phyloP scores from a whole-genome alignment of 495 filamentous ascomycete genomes.

The Daldinia decipiens region DNA sequence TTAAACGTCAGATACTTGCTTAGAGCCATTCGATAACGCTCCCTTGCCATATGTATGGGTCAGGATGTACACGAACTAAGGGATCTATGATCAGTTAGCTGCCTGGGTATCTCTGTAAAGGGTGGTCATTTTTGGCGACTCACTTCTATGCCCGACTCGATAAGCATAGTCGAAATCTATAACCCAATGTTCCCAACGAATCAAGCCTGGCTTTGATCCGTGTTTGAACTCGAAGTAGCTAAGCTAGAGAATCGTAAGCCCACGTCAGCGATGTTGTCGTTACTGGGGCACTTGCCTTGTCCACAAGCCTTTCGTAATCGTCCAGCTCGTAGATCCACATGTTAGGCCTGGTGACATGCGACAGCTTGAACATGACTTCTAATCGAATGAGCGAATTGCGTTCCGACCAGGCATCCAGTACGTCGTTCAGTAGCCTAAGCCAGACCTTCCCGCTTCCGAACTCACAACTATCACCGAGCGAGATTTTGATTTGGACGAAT shows the following conservation, averaged over 20 bases:
- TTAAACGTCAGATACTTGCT: background rate
- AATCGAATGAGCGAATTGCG: slow-evolving; percentile 45
- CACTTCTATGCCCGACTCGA: slow-evolving; percentile 40
- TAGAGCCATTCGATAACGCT: slow-evolving; percentile 38
- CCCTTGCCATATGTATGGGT: slow-evolving; percentile 44
- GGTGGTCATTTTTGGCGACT: slow-evolving; percentile 7
- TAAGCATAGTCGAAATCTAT: slow-evolving; percentile 44
- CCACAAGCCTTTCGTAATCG: slow-evolving; percentile 36
- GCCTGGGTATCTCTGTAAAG: background rate
- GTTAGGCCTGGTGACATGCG: slow-evolving; percentile 29
- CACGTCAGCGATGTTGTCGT: background rate
- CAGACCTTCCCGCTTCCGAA: slow-evolving; percentile 49
- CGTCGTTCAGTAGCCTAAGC: slow-evolving; percentile 34
- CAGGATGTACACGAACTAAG: slow-evolving; percentile 43
- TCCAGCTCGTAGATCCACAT: slow-evolving; percentile 44
- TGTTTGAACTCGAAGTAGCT: slow-evolving; percentile 43
- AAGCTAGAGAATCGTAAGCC: slow-evolving; percentile 28
- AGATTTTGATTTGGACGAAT: slow-evolving; percentile 48
- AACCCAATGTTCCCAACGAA: slow-evolving; percentile 49
- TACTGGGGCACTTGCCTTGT: slow-evolving; percentile 22
- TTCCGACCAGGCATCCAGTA: slow-evolving; percentile 42
- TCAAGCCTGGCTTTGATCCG: slow-evolving; percentile 37
- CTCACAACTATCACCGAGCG: slow-evolving; percentile 44
- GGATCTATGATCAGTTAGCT: slow-evolving; percentile 36
- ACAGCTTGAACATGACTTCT: slow-evolving; percentile 47